phyloP scores from a whole-genome alignment of 2,329 filamentous ascomycete genomes.

The Diaporthe helianthi region DNA sequence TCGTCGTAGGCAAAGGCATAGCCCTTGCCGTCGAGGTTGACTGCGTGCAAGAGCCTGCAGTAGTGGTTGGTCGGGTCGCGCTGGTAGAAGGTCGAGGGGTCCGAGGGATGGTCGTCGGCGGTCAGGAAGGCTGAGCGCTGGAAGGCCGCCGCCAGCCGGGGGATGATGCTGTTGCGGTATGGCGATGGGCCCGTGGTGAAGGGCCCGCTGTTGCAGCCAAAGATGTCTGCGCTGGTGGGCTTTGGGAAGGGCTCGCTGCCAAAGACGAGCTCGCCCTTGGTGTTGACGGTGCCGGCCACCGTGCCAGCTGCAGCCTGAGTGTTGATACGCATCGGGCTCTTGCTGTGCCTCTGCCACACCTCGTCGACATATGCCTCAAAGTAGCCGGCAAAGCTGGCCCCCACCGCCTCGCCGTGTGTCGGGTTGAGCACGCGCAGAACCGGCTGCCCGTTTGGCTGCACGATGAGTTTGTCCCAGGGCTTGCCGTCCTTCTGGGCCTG shows the following conservation, averaged over 20 bases:
- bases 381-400: constrained; percentile 53
- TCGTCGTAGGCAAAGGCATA: constrained; percentile 70
- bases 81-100: constrained; percentile 46
- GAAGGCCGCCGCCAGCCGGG: constrained; percentile 53
- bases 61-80: constrained; percentile 63
- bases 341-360: constrained; percentile 50
- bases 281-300: constrained; percentile 56
- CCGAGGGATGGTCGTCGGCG: constrained; percentile 50
- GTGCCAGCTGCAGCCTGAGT: constrained; percentile 68
- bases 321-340: constrained; percentile 60
- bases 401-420: constrained; percentile 51
- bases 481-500: constrained; percentile 63
- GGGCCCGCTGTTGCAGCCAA: constrained; percentile 69
- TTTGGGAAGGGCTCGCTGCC: constrained; percentile 55
- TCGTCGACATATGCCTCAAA: constrained; percentile 51
- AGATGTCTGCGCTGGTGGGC: constrained; percentile 68
- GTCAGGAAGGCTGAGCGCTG: constrained; percentile 61
- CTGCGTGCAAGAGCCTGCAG: constrained; percentile 61
- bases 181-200: constrained; percentile 55
- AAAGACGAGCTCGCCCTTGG: constrained; percentile 48
- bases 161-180: constrained; percentile 54
- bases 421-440: constrained; percentile 52
- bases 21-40: constrained; percentile 60
- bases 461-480: constrained; percentile 67
- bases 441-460: constrained; percentile 41